Evolutionary conservation across 768 basidiomycete genomes (phyloP), one percentile per base, ranked within the genome.

Genomic region (Tricholoma sp.): DNA sequence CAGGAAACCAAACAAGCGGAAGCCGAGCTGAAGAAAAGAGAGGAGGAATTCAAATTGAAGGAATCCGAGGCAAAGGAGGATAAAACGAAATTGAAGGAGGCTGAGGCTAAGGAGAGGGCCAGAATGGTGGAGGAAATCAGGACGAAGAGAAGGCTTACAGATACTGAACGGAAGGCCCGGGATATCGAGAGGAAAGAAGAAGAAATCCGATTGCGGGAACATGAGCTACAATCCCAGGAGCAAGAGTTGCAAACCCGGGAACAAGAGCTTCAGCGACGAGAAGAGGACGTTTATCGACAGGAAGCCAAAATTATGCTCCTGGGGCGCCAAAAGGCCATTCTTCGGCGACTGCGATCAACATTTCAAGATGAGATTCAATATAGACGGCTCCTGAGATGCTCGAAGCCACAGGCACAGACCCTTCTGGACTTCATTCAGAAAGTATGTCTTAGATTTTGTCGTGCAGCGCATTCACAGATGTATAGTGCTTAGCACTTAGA

Each of bases 181-280:
- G 63, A 67, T 55, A 56, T 45, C 56, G 50, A 11, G 59, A 62
- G 11, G n/a, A 58, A 62, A 43, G 64, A 66, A 61, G 59, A 64
- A 39, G 69, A 71, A 64, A 66, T 64, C 19, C 63, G 51, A 24
- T 53, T 61, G 58, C 64, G 66, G 59, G 68, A 71, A 50, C 66
- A 69, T 16, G 72, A 72, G 49, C 59, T 74, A n/a, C 60, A n/a
- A n/a, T n/a, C n/a, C n/a, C n/a, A n/a, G n/a, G n/a, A n/a, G n/a
- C n/a, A n/a, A n/a, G n/a, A n/a, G n/a, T n/a, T n/a, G n/a, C n/a
- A 60, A 8, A 60, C 60, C 8, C 67, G 71, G 1, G 75, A 77
- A 56, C 73, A 75, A 43, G 75, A 76, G 57, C 60, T 72, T 6
- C 64, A 58, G 57, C 67, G 69, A 46, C 64, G 67, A 55, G 73